Conservation (phyloP, 179 eudicot species). For the Amaranthus tricolor region DNA sequence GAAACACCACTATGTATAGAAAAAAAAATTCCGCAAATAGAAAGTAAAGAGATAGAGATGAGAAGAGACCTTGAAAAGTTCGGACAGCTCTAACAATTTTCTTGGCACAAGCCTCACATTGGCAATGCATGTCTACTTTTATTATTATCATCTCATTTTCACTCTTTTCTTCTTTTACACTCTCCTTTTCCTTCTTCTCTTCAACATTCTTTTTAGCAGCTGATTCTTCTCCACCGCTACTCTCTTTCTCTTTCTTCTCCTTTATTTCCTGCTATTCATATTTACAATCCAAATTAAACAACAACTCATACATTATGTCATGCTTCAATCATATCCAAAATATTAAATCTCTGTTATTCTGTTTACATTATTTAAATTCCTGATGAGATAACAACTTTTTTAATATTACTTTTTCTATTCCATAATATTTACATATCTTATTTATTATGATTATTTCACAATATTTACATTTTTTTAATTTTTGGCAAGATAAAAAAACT, state of each 20-base stretch:
- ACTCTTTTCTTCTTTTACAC: constrained; percentile 21
- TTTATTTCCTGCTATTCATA: neutral
- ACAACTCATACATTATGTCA: too few species aligned
- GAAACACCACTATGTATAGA: too few species aligned
- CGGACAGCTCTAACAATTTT: constrained; percentile 46
- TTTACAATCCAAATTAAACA: neutral
- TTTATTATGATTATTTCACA: too few species aligned
- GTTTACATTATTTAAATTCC: too few species aligned
- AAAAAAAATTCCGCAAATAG: neutral
- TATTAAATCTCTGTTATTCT: too few species aligned
- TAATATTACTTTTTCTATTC: too few species aligned
- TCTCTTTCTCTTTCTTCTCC: constrained; percentile 19
- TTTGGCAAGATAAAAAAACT: too few species aligned
- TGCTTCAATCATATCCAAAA: too few species aligned
- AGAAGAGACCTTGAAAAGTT: constrained; percentile 42
- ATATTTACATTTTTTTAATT: too few species aligned
- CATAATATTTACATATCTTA: too few species aligned
- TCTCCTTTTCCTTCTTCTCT: constrained; percentile 12
- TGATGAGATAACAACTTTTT: too few species aligned
- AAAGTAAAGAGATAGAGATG: neutral
- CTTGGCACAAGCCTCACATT: constrained; percentile 65
- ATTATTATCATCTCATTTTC: constrained; percentile 37
- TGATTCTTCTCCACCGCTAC: neutral
- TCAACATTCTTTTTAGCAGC: neutral
- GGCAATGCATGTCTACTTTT: constrained; percentile 77